Evolutionary conservation across 1,284 basidiomycete species (phyloP), one percentile per base, ranked within the genome.

Genomic region (Sporisorium scitamineum): DNA sequence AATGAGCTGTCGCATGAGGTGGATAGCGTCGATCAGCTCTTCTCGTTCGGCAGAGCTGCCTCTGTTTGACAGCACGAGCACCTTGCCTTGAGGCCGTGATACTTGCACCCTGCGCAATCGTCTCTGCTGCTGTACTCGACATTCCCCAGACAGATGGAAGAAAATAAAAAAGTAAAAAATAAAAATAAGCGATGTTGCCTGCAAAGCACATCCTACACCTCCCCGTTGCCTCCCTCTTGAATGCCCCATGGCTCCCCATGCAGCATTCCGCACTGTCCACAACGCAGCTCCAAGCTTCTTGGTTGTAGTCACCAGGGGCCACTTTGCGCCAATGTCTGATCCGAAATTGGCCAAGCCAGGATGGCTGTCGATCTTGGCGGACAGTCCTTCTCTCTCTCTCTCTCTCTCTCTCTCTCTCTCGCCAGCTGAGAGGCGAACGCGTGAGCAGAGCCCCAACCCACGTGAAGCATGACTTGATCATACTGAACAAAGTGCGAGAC

Each of bases 41-140:
- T 14, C n/a, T 42, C 18, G n/a, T 42, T 20, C 22, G 41, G 22
- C 41, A 42, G 22, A 39, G 22, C 41, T 20, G 5, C 22, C 41
- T 10, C 7, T 8, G 8, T 22, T 50, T 29, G 48, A 32, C 48
- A 31, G 48, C 29, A 13, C n/a, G 31, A 42, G 5, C 27, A 29
- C 18, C 47, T 22, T 31, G n/a, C 20, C 31, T 9, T 5, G 11
- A 26, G 26, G 50, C 31, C 14, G n/a, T 29, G 26, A 10, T 32
- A 31, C 29, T 34, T 31, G 50, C 50, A 20, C 22, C 3, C 32
- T 22, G 22, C 32, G 11, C 24, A 14, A 3, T n/a, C 50, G 32
- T 10, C 50, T 16, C 32, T 52, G 20, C 29, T 37, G 50, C 32
- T 52, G 50, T 52, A 22, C 16, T 37, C 32, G 31, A 37, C 50